Evolutionary conservation across 805 yeast species (phyloP), one percentile per base, ranked within the genome.

Genomic region (Candida stauntonica): DNA sequence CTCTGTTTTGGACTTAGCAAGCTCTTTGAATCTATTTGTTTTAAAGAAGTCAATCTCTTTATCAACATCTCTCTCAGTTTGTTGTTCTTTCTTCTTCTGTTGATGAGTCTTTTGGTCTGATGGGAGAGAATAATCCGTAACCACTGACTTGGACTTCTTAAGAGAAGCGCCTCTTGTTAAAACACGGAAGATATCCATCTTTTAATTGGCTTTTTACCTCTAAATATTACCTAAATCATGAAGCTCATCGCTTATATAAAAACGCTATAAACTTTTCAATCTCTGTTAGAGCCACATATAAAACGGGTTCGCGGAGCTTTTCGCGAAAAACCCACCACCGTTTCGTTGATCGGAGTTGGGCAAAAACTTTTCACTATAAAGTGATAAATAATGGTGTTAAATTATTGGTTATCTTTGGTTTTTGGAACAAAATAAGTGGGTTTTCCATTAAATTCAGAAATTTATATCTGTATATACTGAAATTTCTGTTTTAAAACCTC

Each of bases 101-200:
- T 28, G 15, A 42, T 43, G 26, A 55, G 48, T 33, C 39, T 48
- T 48, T 24, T 47, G 38, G 52, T 39, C 63, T 30, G 41, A 61
- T 32, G 58, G 64, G 23, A 52, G 46, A 15, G 54, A 36, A 31
- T 49, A 54, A 29, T 46, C 57, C 19, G 62, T 62, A 15, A 42
- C 51, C 5, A 51, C 39, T 9, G 38, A 44, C 20, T 47, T 77
- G 17, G 73, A 64, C 58, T 79, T 77, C 56, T 79, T 80, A 36
- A 91, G 66, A 11, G 79, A 72, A 0, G 97, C 95, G 17, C 98
- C 98, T 55, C 97, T 69, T 0, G 88, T 70, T 26, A 91, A 71
- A 3, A 93, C 79, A 52, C 86, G 71, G 60, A 91, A 93, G 44
- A 91, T 82, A 66, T 91, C 99, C 96, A 88, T 88, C 13, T 28